Evolutionary conservation across 2,329 filamentous ascomycete species (phyloP).

Genomic region (Zymoseptoria ardabiliae): DNA sequence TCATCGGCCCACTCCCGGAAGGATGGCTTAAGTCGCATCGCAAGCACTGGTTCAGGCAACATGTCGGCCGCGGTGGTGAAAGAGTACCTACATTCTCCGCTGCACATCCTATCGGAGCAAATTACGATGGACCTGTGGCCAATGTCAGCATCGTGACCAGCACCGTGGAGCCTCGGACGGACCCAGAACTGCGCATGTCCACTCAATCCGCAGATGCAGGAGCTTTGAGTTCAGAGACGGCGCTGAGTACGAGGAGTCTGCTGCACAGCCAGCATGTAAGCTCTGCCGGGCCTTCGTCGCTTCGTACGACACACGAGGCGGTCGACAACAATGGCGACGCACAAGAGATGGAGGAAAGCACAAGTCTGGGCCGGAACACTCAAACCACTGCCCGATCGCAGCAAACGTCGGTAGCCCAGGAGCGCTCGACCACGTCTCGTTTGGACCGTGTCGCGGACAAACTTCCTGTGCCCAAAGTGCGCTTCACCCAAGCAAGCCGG

Average conservation of each 20-base stretch:
- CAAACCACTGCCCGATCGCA: slow-evolving; percentile 2
- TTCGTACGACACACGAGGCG: background rate
- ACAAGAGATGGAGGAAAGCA: slow-evolving; percentile 16
- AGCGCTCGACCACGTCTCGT: slow-evolving; percentile 4
- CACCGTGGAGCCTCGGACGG: background rate
- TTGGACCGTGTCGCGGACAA: slow-evolving; percentile 13
- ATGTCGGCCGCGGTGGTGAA: slow-evolving; percentile 33
- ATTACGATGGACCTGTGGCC: background rate
- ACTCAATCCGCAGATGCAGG: slow-evolving; percentile 12
- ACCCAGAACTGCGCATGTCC: slow-evolving; percentile 7
- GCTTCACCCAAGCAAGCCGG: slow-evolving; percentile 26
- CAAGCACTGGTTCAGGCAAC: slow-evolving; percentile 55
- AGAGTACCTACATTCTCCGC: slow-evolving; percentile 24
- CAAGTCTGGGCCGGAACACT: background rate
- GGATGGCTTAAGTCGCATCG: slow-evolving; percentile 58
- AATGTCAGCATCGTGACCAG: background rate
- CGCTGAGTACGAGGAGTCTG: background rate
- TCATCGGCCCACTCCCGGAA: slow-evolving; percentile 59
- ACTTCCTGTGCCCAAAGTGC: slow-evolving; percentile 17
- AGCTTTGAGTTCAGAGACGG: background rate
- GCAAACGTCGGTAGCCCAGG: slow-evolving; percentile 6
- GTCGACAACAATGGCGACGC: slow-evolving; percentile 6
- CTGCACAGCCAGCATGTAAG: background rate
- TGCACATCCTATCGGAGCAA: slow-evolving; percentile 14
- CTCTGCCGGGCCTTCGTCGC: background rate